A percentile compares a stretch with the other conserved stretches of the same genome.
Conservation (phyloP, 306 rosid genomes). For the Clitoria ternatea region DNA sequence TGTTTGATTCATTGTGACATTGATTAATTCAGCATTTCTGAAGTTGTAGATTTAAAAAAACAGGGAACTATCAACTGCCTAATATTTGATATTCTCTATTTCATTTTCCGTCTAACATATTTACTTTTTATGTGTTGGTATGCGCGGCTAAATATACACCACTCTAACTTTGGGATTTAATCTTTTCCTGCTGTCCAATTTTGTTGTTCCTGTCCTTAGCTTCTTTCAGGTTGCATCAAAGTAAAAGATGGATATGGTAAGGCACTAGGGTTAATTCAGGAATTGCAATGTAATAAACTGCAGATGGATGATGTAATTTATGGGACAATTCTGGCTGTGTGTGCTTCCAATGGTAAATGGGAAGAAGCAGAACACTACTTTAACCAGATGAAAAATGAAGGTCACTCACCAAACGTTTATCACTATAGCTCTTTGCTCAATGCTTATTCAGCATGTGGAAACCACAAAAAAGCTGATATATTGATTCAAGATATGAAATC, state of each 20-base stretch:
- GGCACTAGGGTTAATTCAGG: slow-evolving; percentile 74
- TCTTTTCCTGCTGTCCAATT: slow-evolving; percentile 6
- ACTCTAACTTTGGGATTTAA: not conserved
- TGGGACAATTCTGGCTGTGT: slow-evolving; percentile 81
- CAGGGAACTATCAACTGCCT: not conserved
- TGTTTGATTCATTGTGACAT: not conserved
- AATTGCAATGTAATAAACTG: slow-evolving; percentile 51
- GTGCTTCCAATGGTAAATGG: slow-evolving; percentile 78
- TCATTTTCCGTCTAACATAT: slow-evolving; percentile 3
- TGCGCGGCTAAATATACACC: not conserved
- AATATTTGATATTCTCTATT: not conserved
- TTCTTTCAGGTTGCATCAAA: slow-evolving; percentile 83
- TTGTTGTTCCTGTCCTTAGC: slow-evolving; percentile 41
- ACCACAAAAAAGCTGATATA: slow-evolving; percentile 65
- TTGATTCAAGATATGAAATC: slow-evolving; percentile 74
- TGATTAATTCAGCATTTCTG: not conserved
- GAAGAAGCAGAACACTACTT: slow-evolving; percentile 79
- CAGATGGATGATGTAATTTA: slow-evolving; percentile 70
- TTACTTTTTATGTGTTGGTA: not conserved
- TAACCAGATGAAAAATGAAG: slow-evolving; percentile 71
- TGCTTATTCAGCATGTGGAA: slow-evolving; percentile 65
- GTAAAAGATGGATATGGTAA: slow-evolving; percentile 63
- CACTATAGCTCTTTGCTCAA: slow-evolving; percentile 89
- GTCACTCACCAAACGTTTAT: slow-evolving; percentile 64
- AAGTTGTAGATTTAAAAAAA: not conserved